A percentile compares a stretch with the other conserved stretches of the same genome.
phyloP scores from a whole-genome alignment of 192 early-diverging fungal species.

The Coemansia sp. region DNA sequence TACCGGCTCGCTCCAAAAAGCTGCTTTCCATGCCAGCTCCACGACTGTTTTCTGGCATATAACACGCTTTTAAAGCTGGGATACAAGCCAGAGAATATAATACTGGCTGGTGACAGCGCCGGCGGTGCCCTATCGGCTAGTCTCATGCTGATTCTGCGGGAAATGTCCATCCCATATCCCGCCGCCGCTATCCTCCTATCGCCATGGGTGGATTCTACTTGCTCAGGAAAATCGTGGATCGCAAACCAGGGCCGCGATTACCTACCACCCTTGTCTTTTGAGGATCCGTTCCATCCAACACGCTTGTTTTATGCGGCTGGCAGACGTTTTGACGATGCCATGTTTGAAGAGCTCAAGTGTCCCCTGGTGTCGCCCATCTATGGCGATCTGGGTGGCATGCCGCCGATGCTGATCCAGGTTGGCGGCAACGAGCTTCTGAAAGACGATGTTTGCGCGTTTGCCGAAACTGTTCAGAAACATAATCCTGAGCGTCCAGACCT shows the following conservation, averaged over 20 bases:
- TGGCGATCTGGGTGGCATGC: slow-evolving; percentile 30
- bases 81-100: slow-evolving; percentile 40
- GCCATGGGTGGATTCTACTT: slow-evolving; percentile 50
- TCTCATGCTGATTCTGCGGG: slow-evolving; percentile 25
- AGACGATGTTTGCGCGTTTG: slow-evolving; percentile 42
- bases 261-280: slow-evolving; percentile 20
- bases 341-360: slow-evolving; percentile 35
- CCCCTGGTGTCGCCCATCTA: slow-evolving; percentile 47
- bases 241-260: slow-evolving; percentile 33
- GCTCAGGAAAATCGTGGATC: slow-evolving; percentile 36
- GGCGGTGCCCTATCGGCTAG: slow-evolving; percentile 40
- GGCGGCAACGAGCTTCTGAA: slow-evolving; percentile 45
- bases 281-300: slow-evolving; percentile 44
- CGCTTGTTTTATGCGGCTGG: slow-evolving; percentile 47
- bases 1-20: slow-evolving; percentile 40
- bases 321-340: slow-evolving; percentile 13
- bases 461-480: slow-evolving; percentile 16
- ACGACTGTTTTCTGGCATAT: slow-evolving; percentile 80
- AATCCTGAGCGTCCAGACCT: background rate
- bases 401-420: slow-evolving; percentile 48
- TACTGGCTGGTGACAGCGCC: slow-evolving; percentile 49
- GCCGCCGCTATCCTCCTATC: slow-evolving; percentile 26
- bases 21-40: slow-evolving; percentile 61
- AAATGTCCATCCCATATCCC: slow-evolving; percentile 20
- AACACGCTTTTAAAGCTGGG: slow-evolving; percentile 58